Base-by-base conservation (phyloP, 2,329 filamentous ascomycete species). In the Sporothrix variecibatus region DNA sequence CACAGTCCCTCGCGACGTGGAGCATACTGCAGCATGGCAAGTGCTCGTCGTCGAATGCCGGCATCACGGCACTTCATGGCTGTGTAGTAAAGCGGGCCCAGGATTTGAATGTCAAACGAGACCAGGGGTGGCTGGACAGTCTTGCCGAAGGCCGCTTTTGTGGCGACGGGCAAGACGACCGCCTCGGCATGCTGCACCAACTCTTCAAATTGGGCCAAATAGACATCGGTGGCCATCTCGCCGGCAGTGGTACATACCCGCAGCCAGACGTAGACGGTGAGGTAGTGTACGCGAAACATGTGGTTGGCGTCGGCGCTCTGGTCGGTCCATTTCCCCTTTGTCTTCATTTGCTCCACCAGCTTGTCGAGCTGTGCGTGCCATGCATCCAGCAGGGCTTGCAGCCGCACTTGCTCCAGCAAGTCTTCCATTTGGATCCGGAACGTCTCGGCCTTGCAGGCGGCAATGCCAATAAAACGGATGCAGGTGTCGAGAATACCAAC, bases 1-100 rank as follows among this genome's bases (percentile, higher is more conserved):
- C 67, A 70, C 28, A 70, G 43, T 3, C 67, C 67, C 17, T 70
- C 67, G 2, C 67, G 67, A 1, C 67, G 67, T 2, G 67, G 67
- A 2, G 49, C 67, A 6, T 31, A 38, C 20, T 26, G 40, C n/a
- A 72, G 58, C 31, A 65, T n/a, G 1, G 26, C 71, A 6, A 72
- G 43, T 3, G 71, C 71, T 2, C 71, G 71, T 34, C 58, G 26
- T 20, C 71, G 71, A 3, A 26, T 67, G 26, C 40, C 43, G 17
- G 71, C 38, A 20, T 72, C 58, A 1, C 71, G 58, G 71, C 71
- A 72, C 46, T 72, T 72, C 20, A 72, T 20, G 40, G 71, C 71
- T 0, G 34, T 34, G 17, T 53, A 62, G 38, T 53, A 72, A 7
- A 72, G 28, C 20, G 67, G 67, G 17, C 67, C 67, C 26, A 70